Percentiles rank a stretch among this genome's conserved stretches.
Conservation (phyloP, 306 rosid genomes). For the Neltuma alba region DNA sequence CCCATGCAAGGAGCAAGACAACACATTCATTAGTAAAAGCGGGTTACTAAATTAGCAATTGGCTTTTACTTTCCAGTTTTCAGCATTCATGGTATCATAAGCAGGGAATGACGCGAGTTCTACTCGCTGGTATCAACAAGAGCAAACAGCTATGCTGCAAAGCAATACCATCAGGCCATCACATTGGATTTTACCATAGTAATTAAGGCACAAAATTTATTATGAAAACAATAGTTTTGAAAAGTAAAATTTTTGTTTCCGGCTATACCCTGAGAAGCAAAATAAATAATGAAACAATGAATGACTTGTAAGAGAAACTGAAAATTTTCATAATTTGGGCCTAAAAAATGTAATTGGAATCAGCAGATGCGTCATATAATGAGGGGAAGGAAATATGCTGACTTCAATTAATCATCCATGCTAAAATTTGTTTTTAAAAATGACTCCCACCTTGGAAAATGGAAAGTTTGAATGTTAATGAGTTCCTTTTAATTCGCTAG, state of each 20-base stretch:
- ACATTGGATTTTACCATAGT: neutral
- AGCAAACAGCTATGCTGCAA: slow-evolving; percentile 8
- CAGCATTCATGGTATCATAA: neutral
- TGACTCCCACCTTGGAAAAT: slow-evolving; percentile 27
- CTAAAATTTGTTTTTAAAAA: slow-evolving; percentile 25
- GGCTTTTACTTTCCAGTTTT: slow-evolving; percentile 4
- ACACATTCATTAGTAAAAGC: neutral
- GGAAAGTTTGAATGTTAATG: slow-evolving; percentile 5
- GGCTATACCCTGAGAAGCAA: slow-evolving; percentile 8
- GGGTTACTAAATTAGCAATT: neutral
- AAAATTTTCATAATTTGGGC: neutral
- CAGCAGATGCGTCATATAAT: neutral
- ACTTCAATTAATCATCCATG: slow-evolving; percentile 13
- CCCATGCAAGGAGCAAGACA: neutral
- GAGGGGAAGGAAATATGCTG: slow-evolving; percentile 4
- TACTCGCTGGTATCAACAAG: slow-evolving; percentile 3
- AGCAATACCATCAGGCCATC: neutral
- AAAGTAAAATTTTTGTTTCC: slow-evolving; percentile 9
- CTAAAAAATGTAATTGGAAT: slow-evolving; percentile 23
- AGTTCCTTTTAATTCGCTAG: slow-evolving; percentile 19
- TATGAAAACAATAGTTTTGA: neutral
- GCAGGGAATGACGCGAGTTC: neutral
- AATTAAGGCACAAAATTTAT: neutral
- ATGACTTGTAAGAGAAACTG: slow-evolving; percentile 16
- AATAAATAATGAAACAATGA: slow-evolving; percentile 11